These are phyloP conservation scores for Fusarium hostae DNA, from an alignment of 2,329 filamentous ascomycete genomes.

Conservation along the genomic window DNA sequence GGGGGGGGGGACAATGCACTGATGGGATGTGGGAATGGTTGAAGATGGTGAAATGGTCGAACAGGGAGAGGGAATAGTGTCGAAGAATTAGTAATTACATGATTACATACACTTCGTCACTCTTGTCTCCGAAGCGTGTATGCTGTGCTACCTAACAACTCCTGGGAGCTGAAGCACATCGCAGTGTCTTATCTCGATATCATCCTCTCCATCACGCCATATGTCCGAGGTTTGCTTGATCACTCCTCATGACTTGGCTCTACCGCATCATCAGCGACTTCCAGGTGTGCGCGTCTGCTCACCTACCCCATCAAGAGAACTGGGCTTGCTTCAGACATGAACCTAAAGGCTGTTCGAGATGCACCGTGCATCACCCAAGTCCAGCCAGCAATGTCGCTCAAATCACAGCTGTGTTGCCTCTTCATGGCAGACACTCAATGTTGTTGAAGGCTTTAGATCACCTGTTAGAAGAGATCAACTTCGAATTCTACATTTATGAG, in stretches of 20 bases:
- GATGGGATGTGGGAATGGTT: neutral
- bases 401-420: neutral
- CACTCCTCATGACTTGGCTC: too few relatives aligned
- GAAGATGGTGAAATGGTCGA: neutral
- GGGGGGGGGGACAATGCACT: too few relatives aligned
- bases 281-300: neutral
- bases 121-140: too few relatives aligned
- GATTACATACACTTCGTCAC: neutral
- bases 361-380: neutral
- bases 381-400: neutral
- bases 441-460: neutral
- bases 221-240: too few relatives aligned
- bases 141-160: too few relatives aligned
- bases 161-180: too few relatives aligned
- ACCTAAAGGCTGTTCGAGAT: neutral
- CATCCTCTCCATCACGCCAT: too few relatives aligned
- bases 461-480: rapidly evolving
- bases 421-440: neutral
- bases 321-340: neutral
- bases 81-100: neutral
- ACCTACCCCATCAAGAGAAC: neutral
- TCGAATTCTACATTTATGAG: neutral
- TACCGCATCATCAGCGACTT: neutral
- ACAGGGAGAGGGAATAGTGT: neutral
- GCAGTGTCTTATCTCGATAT: too few relatives aligned